Percentiles rank a stretch among this genome's conserved stretches.
Conservation (phyloP, 768 basidiomycete genomes). For the Xerocomellus dryophilus region DNA sequence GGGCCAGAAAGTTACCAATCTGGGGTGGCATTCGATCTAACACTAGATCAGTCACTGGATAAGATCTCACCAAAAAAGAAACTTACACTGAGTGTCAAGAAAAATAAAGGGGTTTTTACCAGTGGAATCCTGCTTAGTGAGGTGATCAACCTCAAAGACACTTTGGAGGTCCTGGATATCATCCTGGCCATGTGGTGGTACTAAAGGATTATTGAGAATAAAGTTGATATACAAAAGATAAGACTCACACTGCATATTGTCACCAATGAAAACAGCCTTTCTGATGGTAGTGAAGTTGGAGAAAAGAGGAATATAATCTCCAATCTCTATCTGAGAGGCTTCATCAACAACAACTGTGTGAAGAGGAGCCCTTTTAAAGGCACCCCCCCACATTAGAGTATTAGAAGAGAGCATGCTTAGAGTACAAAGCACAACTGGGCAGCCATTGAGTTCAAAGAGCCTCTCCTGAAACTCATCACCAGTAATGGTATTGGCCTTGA, state of each 20-base stretch:
- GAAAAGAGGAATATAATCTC: slow-evolving; percentile 46
- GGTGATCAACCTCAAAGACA: slow-evolving; percentile 73
- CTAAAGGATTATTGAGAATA: slow-evolving; percentile 39
- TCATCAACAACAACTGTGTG: slow-evolving; percentile 60
- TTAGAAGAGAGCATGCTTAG: slow-evolving; percentile 66
- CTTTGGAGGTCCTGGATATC: slow-evolving; percentile 62
- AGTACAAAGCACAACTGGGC: slow-evolving; percentile 70
- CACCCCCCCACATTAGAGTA: slow-evolving; percentile 12
- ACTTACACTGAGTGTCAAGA: slow-evolving; percentile 73
- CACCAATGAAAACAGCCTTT: slow-evolving; percentile 63
- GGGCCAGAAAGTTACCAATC: slow-evolving; percentile 71
- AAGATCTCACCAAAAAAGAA: background rate
- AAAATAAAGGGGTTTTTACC: slow-evolving; percentile 42
- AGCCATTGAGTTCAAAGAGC: slow-evolving; percentile 35
- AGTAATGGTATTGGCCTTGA: slow-evolving; percentile 50
- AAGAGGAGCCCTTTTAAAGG: slow-evolving; percentile 35
- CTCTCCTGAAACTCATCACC: slow-evolving; percentile 38
- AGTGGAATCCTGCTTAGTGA: slow-evolving; percentile 32
- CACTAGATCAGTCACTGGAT: slow-evolving; percentile 2
- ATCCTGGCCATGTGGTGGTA: slow-evolving; percentile 79
- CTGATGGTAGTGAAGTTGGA: slow-evolving; percentile 36
- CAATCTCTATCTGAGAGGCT: slow-evolving; percentile 63
- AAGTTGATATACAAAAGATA: slow-evolving; percentile 27
- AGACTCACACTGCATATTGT: slow-evolving; percentile 59
- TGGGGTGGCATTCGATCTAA: slow-evolving; percentile 83